A percentile compares a stretch with the other conserved stretches of the same genome.
phyloP scores from a whole-genome alignment of 177 flowering plant genomes.

The Telopea speciosissima region DNA sequence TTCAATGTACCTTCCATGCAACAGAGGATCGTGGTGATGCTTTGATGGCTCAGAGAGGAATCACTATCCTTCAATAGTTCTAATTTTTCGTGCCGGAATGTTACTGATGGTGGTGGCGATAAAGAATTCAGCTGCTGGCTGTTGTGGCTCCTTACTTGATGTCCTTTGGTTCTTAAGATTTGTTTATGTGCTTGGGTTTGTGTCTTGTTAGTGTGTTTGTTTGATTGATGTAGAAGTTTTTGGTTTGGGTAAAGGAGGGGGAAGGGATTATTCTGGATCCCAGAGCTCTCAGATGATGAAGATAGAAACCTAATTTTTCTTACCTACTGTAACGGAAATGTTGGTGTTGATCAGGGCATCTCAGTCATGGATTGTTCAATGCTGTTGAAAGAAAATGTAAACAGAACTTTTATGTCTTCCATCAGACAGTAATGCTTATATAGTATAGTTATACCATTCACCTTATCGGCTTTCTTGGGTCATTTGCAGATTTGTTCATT shows the following conservation, averaged over 20 bases:
- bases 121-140: constrained; percentile 9
- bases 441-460: no score
- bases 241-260: constrained; percentile 10
- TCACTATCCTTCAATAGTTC: constrained; percentile 17
- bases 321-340: constrained; percentile 15
- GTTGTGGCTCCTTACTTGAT: constrained; percentile 6
- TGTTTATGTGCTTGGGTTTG: constrained; percentile 11
- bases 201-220: constrained; percentile 7
- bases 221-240: constrained; percentile 16
- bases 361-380: constrained; percentile 17
- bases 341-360: constrained; percentile 12
- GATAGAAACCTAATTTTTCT: constrained; percentile 11
- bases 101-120: constrained; percentile 1
- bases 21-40: constrained; percentile 15
- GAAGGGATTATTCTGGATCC: constrained; percentile 9
- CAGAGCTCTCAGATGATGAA: not conserved
- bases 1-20: constrained; percentile 28
- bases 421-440: constrained; percentile 10
- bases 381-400: constrained; percentile 21
- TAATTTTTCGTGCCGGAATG: constrained; percentile 11
- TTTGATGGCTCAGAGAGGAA: constrained; percentile 10
- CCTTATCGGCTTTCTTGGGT: no score
- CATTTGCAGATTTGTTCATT: no score
- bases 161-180: not conserved
- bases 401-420: constrained; percentile 7